Evolutionary conservation across 345 rosid species (phyloP).

Genomic region (Hibiscus trionum): DNA sequence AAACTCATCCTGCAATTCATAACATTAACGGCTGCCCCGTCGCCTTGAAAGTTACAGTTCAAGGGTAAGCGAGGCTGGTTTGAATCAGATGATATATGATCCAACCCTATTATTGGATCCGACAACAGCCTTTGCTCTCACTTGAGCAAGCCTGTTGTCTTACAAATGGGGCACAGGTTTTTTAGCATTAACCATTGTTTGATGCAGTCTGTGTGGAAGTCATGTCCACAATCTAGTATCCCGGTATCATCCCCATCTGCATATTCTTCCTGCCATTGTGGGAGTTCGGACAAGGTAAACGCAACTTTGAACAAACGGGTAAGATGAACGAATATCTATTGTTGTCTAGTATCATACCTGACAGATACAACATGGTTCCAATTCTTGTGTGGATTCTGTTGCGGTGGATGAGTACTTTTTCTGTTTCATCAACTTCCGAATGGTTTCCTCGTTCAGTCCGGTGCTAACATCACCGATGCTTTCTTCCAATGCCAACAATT

Average conservation of each 20-base stretch:
- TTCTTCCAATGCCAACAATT: constrained; percentile 39
- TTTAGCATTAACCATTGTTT: constrained; percentile 81
- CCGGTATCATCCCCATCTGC: constrained; percentile 67
- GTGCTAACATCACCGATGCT: constrained; percentile 85
- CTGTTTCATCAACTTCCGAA: constrained; percentile 23
- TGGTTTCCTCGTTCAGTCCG: constrained; percentile 69
- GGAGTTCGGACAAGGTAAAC: background rate
- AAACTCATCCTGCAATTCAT: constrained; percentile 13
- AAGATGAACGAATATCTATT: background rate
- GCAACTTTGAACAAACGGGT: background rate
- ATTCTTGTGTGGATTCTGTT: constrained; percentile 28
- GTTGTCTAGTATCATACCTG: constrained; percentile 38
- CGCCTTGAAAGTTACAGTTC: background rate
- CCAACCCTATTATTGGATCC: background rate
- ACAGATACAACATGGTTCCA: constrained; percentile 86
- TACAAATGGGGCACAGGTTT: constrained; percentile 86
- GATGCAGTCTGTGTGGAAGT: constrained; percentile 65
- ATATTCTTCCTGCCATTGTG: constrained; percentile 63
- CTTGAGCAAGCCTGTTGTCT: constrained; percentile 50
- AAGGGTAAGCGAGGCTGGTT: background rate
- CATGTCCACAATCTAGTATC: constrained; percentile 73
- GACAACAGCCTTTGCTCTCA: constrained; percentile 11
- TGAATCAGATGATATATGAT: background rate
- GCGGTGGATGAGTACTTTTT: constrained; percentile 15
- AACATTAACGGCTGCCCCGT: background rate